A percentile compares a stretch with the other conserved stretches of the same genome.
These are phyloP conservation scores for Calonectria fujianensis DNA, from an alignment of 2,329 filamentous ascomycete genomes.

Conservation along the genomic window DNA sequence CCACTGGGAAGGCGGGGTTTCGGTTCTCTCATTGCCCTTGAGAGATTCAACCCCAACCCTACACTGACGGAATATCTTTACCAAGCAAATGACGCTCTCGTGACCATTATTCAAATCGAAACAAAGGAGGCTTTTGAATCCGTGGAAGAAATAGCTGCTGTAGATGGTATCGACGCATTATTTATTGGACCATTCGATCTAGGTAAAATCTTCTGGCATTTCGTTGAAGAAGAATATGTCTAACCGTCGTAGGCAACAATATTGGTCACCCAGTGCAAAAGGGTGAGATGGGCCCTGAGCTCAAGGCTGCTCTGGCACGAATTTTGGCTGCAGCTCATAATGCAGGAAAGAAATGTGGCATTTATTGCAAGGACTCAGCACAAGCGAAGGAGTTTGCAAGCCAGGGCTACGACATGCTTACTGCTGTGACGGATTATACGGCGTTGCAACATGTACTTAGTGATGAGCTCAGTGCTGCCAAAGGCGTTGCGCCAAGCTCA, in stretches of 20 bases:
- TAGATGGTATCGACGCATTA: conserved; percentile 77
- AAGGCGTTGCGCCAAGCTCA: conserved; percentile 56
- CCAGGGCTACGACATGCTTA: conserved; percentile 76
- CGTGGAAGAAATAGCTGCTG: conserved; percentile 76
- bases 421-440: conserved; percentile 71
- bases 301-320: conserved; percentile 74
- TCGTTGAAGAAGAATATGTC: conserved; percentile 42
- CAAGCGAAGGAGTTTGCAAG: conserved; percentile 72
- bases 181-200: conserved; percentile 80
- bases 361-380: conserved; percentile 72
- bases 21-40: conserved; percentile 63
- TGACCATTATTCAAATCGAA: conserved; percentile 81
- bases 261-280: conserved; percentile 76
- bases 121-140: conserved; percentile 75
- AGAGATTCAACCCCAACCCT: conserved; percentile 63
- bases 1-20: neutral
- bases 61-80: conserved; percentile 67
- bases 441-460: conserved; percentile 66
- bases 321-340: conserved; percentile 73
- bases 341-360: conserved; percentile 79
- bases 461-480: conserved; percentile 66
- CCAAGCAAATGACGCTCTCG: conserved; percentile 67
- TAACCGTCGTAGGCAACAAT: conserved; percentile 66
- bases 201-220: conserved; percentile 58
- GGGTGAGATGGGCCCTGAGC: conserved; percentile 73